Percentiles rank a stretch among this genome's conserved stretches.
These are phyloP conservation scores for Scheffersomyces ergatensis DNA, from an alignment of 805 yeast species.

Conservation along the genomic window DNA sequence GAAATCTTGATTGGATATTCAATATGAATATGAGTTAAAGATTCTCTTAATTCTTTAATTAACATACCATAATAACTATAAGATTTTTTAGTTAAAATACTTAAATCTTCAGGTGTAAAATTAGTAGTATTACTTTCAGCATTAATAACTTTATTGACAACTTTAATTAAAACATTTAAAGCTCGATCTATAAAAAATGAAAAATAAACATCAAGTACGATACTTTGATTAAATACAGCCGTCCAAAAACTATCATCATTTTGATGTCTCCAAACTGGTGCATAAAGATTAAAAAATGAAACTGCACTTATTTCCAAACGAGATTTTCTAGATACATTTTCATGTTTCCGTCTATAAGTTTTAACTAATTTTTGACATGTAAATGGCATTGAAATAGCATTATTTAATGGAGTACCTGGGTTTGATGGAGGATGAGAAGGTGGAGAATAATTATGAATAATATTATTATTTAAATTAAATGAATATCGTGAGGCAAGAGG, in stretches of 20 bases:
- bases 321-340: conserved; percentile 2
- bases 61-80: conserved; percentile 33
- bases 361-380: conserved; percentile 11
- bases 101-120: conserved; percentile 27
- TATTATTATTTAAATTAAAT: conserved; percentile 3
- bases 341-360: conserved; percentile 9
- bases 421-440: not conserved
- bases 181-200: conserved; percentile 38
- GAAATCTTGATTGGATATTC: conserved; percentile 39
- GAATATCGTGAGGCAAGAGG: not conserved
- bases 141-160: conserved; percentile 7
- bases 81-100: conserved; percentile 27
- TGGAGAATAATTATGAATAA: not conserved
- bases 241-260: conserved; percentile 27
- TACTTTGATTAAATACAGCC: conserved; percentile 25
- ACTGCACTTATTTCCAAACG: not conserved
- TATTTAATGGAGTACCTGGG: conserved; percentile 15
- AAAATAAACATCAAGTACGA: conserved; percentile 27
- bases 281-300: not conserved
- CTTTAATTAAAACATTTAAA: conserved; percentile 19
- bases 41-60: conserved; percentile 30
- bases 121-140: conserved; percentile 11
- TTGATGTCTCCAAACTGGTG: conserved; percentile 25
- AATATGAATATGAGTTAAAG: conserved; percentile 24
- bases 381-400: conserved; percentile 12